phyloP scores from a whole-genome alignment of 2,329 filamentous ascomycete genomes.

The Diplodia intermedia region DNA sequence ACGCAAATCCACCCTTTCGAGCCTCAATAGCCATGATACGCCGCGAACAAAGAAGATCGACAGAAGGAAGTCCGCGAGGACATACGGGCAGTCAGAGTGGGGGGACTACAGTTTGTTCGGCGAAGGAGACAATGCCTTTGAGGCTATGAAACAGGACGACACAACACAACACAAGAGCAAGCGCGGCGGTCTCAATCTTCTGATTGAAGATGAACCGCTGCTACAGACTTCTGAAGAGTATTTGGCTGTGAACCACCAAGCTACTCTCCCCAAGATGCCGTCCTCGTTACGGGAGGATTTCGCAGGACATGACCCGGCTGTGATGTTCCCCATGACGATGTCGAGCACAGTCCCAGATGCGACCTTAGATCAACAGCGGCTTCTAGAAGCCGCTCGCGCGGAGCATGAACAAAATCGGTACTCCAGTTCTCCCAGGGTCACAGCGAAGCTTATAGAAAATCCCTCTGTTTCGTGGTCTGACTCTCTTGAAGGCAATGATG shows the following conservation, averaged over 20 bases:
- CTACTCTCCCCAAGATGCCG: not conserved
- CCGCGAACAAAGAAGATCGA: not conserved
- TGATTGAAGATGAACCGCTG: not conserved
- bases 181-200: not conserved
- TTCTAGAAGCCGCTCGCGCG: constrained; percentile 46
- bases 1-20: not conserved
- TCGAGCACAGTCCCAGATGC: constrained; percentile 54
- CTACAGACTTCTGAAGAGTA: not conserved
- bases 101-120: not conserved
- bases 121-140: constrained; percentile 1
- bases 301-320: constrained; percentile 48
- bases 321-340: constrained; percentile 45
- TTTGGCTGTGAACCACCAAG: not conserved
- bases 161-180: not conserved
- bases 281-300: constrained; percentile 45
- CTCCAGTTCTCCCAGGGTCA: constrained; percentile 16
- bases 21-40: not conserved
- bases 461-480: constrained; percentile 49
- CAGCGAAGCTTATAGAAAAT: constrained; percentile 37
- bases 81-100: constrained; percentile 17
- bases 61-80: constrained; percentile 5
- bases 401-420: constrained; percentile 37
- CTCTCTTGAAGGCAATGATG: constrained; percentile 33
- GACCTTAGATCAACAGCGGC: constrained; percentile 50
- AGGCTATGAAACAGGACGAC: constrained; percentile 12